Evolutionary conservation across 2,329 filamentous ascomycete species (phyloP).

Genomic region (Epichloe glyceriae): DNA sequence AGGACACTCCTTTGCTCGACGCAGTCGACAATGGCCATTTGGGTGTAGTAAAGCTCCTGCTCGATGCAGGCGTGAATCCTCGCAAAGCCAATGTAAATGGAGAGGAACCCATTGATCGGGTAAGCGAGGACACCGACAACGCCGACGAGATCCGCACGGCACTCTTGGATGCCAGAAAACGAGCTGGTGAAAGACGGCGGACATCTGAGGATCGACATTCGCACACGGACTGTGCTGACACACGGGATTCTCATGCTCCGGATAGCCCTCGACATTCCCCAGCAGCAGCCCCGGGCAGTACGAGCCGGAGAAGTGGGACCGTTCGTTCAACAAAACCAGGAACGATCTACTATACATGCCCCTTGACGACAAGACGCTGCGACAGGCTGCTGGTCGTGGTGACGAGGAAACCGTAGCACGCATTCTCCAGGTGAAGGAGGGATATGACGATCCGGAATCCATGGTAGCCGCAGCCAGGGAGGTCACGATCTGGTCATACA

Average conservation of each 20-base stretch:
- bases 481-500: slow-evolving; percentile 83
- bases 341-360: slow-evolving; percentile 52
- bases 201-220: slow-evolving; percentile 46
- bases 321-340: slow-evolving; percentile 48
- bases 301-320: slow-evolving; percentile 38
- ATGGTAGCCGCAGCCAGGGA: slow-evolving; percentile 80
- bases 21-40: slow-evolving; percentile 92
- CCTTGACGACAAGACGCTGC: slow-evolving; percentile 47
- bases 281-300: slow-evolving; percentile 24
- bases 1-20: slow-evolving; percentile 89
- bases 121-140: slow-evolving; percentile 62
- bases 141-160: slow-evolving; percentile 64
- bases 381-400: slow-evolving; percentile 45
- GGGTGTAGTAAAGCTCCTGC: slow-evolving; percentile 70
- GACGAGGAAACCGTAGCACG: slow-evolving; percentile 49
- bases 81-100: slow-evolving; percentile 84
- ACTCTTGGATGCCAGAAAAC: slow-evolving; percentile 48
- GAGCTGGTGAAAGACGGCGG: slow-evolving; percentile 36
- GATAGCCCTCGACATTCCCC: slow-evolving; percentile 48
- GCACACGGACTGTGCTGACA: slow-evolving; percentile 32
- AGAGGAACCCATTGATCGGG: slow-evolving; percentile 77
- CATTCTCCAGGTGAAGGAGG: slow-evolving; percentile 47
- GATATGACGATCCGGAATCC: slow-evolving; percentile 64
- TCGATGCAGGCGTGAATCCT: slow-evolving; percentile 83
- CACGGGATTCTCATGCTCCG: slow-evolving; percentile 39